Evolutionary conservation across 257 asterid genomes (phyloP).

Genomic region (Solanum tarijense): DNA sequence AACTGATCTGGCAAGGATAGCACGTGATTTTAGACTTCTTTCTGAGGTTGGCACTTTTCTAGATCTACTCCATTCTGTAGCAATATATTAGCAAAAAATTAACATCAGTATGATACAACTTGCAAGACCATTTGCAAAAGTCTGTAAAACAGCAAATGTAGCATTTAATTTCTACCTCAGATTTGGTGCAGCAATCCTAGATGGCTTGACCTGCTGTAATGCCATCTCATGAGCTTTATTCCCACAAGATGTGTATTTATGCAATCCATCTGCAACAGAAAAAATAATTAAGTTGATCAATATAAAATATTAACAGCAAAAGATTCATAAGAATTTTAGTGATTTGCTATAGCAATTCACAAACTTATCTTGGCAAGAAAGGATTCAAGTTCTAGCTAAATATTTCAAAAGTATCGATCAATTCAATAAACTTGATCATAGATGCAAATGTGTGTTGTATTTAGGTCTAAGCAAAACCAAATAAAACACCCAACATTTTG

Average conservation of each 20-base stretch:
- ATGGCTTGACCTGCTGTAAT: constrained; percentile 42
- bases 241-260: constrained; percentile 82
- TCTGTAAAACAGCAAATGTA: background rate
- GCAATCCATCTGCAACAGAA: constrained; percentile 60
- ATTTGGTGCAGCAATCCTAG: constrained; percentile 32
- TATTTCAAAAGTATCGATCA: background rate
- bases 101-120: background rate
- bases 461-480: background rate
- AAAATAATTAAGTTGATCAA: background rate
- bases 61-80: constrained; percentile 53
- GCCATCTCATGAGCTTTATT: constrained; percentile 79
- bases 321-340: background rate
- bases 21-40: constrained; percentile 48
- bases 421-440: background rate
- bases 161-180: constrained; percentile 46
- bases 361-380: background rate
- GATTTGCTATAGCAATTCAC: background rate
- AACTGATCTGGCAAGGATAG: constrained; percentile 48
- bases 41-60: constrained; percentile 53
- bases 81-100: background rate
- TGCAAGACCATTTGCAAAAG: background rate
- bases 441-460: background rate
- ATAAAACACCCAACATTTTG: background rate
- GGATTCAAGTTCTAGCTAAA: background rate
- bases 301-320: background rate